phyloP scores from a whole-genome alignment of 768 basidiomycete genomes.

The Russula earlei region DNA sequence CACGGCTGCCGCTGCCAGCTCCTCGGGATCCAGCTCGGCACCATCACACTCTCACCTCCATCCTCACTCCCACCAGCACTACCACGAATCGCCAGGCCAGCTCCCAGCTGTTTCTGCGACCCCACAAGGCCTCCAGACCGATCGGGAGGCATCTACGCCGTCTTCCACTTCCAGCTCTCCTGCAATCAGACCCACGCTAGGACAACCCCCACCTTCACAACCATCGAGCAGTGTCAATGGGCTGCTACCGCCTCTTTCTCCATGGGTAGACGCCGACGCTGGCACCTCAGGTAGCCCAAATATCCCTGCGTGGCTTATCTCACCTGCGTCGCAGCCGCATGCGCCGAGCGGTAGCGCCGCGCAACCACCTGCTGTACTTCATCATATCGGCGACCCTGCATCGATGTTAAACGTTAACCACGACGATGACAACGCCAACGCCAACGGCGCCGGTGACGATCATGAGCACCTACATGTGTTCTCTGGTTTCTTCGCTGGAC shows the following conservation, averaged over 20 bases:
- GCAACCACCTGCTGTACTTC: background rate
- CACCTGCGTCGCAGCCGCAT: background rate
- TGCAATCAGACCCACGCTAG: background rate
- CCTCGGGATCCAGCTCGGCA: background rate
- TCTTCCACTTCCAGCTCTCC: conserved; percentile 1
- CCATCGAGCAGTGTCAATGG: background rate
- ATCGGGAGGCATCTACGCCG: background rate
- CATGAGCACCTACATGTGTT: background rate
- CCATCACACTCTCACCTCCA: background rate
- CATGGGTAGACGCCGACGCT: background rate
- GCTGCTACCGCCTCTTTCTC: background rate
- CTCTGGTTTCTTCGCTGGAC: background rate
- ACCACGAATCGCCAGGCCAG: background rate
- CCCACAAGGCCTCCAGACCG: background rate
- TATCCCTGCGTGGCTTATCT: conserved; percentile 1
- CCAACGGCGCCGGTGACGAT: background rate
- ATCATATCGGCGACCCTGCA: background rate
- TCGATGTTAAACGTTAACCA: background rate
- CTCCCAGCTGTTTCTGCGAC: background rate
- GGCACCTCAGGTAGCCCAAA: background rate
- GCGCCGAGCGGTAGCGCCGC: background rate
- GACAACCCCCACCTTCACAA: background rate
- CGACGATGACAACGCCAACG: background rate
- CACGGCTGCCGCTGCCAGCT: no score
- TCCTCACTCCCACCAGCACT: background rate